Conservation (phyloP, 176 grass and related monocot genomes). For the Poa annua region DNA sequence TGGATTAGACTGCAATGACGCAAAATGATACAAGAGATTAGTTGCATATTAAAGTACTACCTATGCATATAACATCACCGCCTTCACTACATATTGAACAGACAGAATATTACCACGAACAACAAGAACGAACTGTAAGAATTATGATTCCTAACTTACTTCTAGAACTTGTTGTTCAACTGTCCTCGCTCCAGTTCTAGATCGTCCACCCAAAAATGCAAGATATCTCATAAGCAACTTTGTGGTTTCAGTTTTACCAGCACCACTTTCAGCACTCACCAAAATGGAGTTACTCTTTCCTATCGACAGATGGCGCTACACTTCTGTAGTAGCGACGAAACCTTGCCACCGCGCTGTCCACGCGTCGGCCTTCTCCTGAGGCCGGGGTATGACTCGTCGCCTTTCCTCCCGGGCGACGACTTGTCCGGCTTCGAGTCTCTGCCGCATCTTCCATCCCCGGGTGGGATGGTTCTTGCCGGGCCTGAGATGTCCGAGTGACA, state of each 20-base stretch:
- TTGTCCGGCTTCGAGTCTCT: too few species aligned
- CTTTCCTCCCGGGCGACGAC: too few species aligned
- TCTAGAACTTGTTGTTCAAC: conserved; percentile 98
- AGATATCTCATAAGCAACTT: conserved; percentile 98
- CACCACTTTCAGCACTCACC: conserved; percentile 98
- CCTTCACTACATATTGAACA: conserved; percentile 14
- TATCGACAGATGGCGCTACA: too few species aligned
- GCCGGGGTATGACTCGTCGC: too few species aligned
- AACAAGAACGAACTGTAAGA: conserved; percentile 10
- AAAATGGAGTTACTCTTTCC: conserved; percentile 85
- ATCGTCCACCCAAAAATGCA: conserved; percentile 81
- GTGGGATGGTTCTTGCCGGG: too few species aligned
- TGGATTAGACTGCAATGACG: conserved; percentile 80
- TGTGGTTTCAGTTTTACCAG: conserved; percentile 99
- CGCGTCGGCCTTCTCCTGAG: too few species aligned
- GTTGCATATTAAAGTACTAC: conserved; percentile 33
- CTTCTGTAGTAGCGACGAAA: too few species aligned
- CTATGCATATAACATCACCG: conserved; percentile 1
- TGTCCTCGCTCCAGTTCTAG: conserved; percentile 76
- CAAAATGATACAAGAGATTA: conserved; percentile 16
- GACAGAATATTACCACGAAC: conserved; percentile 5
- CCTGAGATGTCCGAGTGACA: too few species aligned
- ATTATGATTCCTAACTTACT: conserved; percentile 51
- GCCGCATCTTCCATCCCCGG: too few species aligned
- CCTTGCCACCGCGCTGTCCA: too few species aligned